A percentile compares a stretch with the other conserved stretches of the same genome.
phyloP scores from a whole-genome alignment of 352 stramenopile genomes.

The Porosira glacialis region DNA sequence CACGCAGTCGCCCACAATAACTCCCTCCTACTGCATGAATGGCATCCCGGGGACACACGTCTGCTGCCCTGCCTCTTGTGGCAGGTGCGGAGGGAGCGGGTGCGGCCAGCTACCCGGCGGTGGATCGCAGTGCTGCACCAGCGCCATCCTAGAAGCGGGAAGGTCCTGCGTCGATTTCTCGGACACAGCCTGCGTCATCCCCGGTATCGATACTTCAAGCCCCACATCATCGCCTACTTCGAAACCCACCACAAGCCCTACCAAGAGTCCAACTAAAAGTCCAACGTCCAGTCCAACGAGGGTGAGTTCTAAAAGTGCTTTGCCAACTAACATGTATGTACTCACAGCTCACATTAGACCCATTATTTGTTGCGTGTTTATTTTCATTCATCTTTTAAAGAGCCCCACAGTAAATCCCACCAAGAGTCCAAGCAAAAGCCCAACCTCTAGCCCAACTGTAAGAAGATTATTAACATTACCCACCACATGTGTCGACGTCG shows the following conservation, averaged over 20 bases:
- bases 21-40: neutral
- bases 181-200: neutral
- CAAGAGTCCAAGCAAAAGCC: no score
- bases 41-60: neutral
- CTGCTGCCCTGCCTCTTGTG: neutral
- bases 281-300: neutral
- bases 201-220: conserved; percentile 1
- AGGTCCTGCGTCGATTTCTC: neutral
- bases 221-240: neutral
- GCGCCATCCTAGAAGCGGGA: neutral
- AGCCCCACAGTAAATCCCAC: no score
- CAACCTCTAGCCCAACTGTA: no score
- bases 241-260: neutral
- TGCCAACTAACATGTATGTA: neutral
- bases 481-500: no score
- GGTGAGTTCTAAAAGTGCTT: conserved; percentile 1
- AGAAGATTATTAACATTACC: no score
- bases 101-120: neutral
- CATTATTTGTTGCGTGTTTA: no score
- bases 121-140: neutral
- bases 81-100: neutral
- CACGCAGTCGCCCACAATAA: neutral
- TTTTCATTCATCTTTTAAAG: no score
- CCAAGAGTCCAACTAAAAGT: conserved; percentile 1
- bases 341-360: no score